Evolutionary conservation across 73 alveolate genomes (phyloP), one percentile per base, ranked within the genome.

Genomic region (Symbiodinium pilosum): DNA sequence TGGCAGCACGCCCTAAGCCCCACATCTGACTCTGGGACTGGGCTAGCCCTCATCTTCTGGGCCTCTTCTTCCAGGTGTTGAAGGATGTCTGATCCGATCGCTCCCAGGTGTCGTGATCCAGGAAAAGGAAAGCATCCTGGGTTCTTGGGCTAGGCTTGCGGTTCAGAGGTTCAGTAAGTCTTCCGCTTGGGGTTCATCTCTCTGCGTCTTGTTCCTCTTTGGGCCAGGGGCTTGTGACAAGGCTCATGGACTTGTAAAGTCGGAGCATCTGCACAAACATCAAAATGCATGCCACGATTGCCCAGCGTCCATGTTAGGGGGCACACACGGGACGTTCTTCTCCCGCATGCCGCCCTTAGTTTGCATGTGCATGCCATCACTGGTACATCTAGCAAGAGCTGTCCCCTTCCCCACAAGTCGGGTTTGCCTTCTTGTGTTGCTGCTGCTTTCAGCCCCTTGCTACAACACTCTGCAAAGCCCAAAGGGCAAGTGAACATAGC

Each of bases 321-420:
- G 97, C 26, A 91, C 97, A 34, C 97, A 91, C 21, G 97, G 97
- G 0, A 91, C 88, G 38, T 91, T 43, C 38, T 91, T 86, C 18
- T 91, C 81, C 28, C 97, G 87, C 97, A 91, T 91, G 24, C 97
- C 97, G 34, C 97, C 97, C 81, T 64, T 34, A 47, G 59, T 6
- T 47, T 9, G 59, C 14, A 6, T n/a, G n/a, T n/a, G n/a, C n/a
- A n/a, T n/a, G n/a, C n/a, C n/a, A n/a, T n/a, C n/a, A n/a, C n/a
- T n/a, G n/a, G n/a, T n/a, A n/a, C n/a, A n/a, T n/a, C n/a, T n/a
- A n/a, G n/a, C n/a, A n/a, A n/a, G n/a, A n/a, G n/a, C n/a, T n/a
- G n/a, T n/a, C n/a, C n/a, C n/a, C n/a, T n/a, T n/a, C n/a, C n/a
- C n/a, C n/a, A n/a, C n/a, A n/a, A n/a, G n/a, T n/a, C n/a, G n/a